These are phyloP conservation scores for Dactylonectria estremocensis DNA, from an alignment of 2,329 filamentous ascomycete genomes.

Conservation along the genomic window DNA sequence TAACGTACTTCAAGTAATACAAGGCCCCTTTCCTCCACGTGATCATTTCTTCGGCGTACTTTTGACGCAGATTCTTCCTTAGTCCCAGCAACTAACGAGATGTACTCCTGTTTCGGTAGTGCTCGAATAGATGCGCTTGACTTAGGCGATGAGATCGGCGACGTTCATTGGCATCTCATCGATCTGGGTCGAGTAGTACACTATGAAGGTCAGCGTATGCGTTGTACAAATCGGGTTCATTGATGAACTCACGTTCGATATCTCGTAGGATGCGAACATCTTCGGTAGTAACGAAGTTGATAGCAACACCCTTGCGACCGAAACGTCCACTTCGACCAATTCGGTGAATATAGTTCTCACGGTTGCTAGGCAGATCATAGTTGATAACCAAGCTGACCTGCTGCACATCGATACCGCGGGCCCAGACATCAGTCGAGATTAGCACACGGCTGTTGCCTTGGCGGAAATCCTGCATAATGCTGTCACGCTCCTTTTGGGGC, in stretches of 20 bases:
- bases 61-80: slow-evolving; percentile 35
- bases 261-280: slow-evolving; percentile 97
- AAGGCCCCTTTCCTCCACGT: slow-evolving; percentile 52
- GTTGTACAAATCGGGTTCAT: not conserved
- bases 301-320: slow-evolving; percentile 97
- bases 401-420: slow-evolving; percentile 98
- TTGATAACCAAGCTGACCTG: slow-evolving; percentile 99
- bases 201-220: slow-evolving; percentile 62
- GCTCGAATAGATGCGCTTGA: not conserved
- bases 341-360: slow-evolving; percentile 99
- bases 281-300: slow-evolving; percentile 99
- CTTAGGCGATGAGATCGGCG: slow-evolving; percentile 71
- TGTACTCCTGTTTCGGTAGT: not conserved
- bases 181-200: slow-evolving; percentile 97
- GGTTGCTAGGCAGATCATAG: slow-evolving; percentile 97
- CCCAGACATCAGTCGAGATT: slow-evolving; percentile 98
- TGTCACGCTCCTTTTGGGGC: slow-evolving; percentile 98
- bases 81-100: not conserved
- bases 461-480: slow-evolving; percentile 99
- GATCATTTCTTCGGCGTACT: slow-evolving; percentile 30
- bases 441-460: slow-evolving; percentile 96
- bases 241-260: slow-evolving; percentile 83
- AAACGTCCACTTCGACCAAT: slow-evolving; percentile 97
- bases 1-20: slow-evolving; percentile 43
- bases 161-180: slow-evolving; percentile 99